These are phyloP conservation scores for Helichrysum umbraculigerum DNA, from an alignment of 129 eudicot species.

Conservation along the genomic window DNA sequence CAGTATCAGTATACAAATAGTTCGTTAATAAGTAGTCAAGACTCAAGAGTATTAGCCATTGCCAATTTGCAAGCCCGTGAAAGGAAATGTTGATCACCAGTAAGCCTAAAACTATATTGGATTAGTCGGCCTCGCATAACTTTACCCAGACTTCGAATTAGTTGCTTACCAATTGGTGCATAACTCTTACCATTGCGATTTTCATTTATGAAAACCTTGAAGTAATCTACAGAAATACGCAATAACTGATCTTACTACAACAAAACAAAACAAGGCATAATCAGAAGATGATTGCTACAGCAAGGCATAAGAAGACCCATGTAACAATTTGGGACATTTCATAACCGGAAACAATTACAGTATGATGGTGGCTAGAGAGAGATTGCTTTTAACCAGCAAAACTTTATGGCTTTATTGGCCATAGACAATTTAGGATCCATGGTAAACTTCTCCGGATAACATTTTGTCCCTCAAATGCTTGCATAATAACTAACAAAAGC, in stretches of 20 bases:
- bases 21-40: too few relatives aligned
- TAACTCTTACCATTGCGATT: neutral
- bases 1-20: too few relatives aligned
- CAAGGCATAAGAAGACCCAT: neutral
- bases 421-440: neutral
- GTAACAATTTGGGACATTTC: neutral
- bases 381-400: neutral
- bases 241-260: neutral
- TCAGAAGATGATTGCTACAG: neutral
- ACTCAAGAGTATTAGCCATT: too few relatives aligned
- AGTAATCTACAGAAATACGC: neutral
- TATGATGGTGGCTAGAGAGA: neutral
- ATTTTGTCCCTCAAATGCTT: neutral
- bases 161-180: neutral
- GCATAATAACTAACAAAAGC: neutral
- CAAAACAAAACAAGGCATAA: neutral
- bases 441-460: neutral
- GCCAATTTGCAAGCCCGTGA: neutral
- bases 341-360: neutral
- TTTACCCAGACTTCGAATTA: neutral
- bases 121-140: neutral
- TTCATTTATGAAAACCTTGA: neutral
- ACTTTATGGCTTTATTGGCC: neutral
- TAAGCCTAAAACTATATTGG: neutral
- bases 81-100: neutral